Evolutionary conservation across 768 basidiomycete genomes (phyloP).

Genomic region (Tylopilus subfusipes): DNA sequence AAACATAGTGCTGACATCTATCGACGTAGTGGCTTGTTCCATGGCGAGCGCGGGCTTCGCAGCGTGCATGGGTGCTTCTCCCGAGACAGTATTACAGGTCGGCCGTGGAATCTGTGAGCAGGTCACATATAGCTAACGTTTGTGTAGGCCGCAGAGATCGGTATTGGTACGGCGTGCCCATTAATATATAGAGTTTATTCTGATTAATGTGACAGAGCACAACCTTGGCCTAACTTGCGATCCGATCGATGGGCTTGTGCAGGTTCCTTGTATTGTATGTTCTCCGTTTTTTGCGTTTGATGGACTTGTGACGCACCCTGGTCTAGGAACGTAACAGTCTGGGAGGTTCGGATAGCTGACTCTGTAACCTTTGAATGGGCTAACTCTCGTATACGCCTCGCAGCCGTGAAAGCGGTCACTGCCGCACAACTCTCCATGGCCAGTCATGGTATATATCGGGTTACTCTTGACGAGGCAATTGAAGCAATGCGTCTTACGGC

Average conservation of each 20-base stretch:
- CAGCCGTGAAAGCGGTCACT: conserved; percentile 89
- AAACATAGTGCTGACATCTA: background rate
- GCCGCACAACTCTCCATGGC: conserved; percentile 95
- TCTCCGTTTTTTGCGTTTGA: background rate
- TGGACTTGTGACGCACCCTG: background rate
- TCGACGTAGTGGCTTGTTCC: conserved; percentile 73
- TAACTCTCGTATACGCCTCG: conserved; percentile 5
- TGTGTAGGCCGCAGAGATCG: conserved; percentile 77
- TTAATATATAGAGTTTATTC: background rate
- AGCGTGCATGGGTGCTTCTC: conserved; percentile 89
- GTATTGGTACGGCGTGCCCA: conserved; percentile 57
- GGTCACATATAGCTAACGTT: background rate
- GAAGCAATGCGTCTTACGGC: conserved; percentile 94
- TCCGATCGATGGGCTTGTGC: conserved; percentile 89
- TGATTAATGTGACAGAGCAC: conserved; percentile 51
- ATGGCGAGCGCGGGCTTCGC: conserved; percentile 96
- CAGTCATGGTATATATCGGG: conserved; percentile 80
- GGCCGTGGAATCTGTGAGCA: conserved; percentile 7
- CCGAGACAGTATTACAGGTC: conserved; percentile 78
- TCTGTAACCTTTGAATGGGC: background rate
- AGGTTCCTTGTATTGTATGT: conserved; percentile 89
- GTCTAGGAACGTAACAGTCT: conserved; percentile 77
- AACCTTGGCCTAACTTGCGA: conserved; percentile 90
- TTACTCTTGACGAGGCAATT: conserved; percentile 91
- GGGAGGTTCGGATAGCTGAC: conserved; percentile 50